A percentile compares a stretch with the other conserved stretches of the same genome.
Evolutionary conservation across 192 early-diverging fungal species (phyloP).

Genomic region (Haplosporangium gracile): DNA sequence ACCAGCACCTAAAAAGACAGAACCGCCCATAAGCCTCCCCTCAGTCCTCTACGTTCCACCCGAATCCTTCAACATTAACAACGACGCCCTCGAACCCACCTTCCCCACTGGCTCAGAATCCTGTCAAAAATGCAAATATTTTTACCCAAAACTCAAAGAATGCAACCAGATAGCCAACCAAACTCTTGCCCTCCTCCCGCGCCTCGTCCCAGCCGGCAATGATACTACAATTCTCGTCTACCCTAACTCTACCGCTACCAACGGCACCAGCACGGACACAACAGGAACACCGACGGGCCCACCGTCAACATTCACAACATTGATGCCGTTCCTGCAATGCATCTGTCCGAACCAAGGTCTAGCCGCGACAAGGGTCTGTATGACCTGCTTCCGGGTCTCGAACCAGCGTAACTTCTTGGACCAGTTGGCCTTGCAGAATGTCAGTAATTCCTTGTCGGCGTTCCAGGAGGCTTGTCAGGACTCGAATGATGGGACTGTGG

Average conservation of each 20-base stretch:
- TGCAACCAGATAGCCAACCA: conserved; percentile 40
- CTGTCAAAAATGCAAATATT: conserved; percentile 48
- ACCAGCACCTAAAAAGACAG: not conserved
- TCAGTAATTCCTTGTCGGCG: conserved; percentile 19
- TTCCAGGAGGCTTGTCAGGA: conserved; percentile 43
- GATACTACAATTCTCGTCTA: not conserved
- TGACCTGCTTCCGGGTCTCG: conserved; percentile 35
- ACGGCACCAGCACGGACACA: not conserved
- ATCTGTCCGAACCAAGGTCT: conserved; percentile 48
- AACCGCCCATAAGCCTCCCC: not conserved
- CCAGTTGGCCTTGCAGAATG: conserved; percentile 20
- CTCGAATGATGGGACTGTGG: conserved; percentile 20
- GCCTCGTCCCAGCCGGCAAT: not conserved
- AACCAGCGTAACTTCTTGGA: conserved; percentile 38
- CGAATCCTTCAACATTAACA: not conserved
- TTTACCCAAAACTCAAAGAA: conserved; percentile 50
- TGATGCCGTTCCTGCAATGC: conserved; percentile 42
- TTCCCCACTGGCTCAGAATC: conserved; percentile 41
- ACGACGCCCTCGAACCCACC: conserved; percentile 23
- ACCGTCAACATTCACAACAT: conserved; percentile 33
- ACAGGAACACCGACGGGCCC: not conserved
- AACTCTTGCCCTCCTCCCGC: conserved; percentile 10
- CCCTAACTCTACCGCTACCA: not conserved
- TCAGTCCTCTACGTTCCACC: conserved; percentile 30
- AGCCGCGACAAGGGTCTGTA: conserved; percentile 31